These are phyloP conservation scores for Podochytrium sp. DNA, from an alignment of 192 early-diverging fungal genomes.

Conservation along the genomic window DNA sequence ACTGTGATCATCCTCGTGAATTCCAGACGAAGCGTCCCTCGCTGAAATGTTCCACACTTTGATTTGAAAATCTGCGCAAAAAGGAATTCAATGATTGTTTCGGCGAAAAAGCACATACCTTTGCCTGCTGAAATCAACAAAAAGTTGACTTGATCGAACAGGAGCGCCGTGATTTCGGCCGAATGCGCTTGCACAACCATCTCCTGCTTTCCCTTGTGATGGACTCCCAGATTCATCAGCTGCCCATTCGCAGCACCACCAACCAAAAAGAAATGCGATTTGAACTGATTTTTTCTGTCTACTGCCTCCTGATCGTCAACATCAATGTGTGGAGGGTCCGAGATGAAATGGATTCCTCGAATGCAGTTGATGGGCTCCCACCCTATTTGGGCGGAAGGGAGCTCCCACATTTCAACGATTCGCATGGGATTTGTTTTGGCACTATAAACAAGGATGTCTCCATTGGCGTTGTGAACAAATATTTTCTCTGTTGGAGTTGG, in stretches of 20 bases:
- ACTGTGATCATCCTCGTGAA: too few relatives aligned
- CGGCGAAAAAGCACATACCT: constrained; percentile 9
- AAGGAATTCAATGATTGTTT: background rate
- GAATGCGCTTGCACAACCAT: constrained; percentile 40
- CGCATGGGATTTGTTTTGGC: constrained; percentile 40
- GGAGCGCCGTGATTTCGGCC: constrained; percentile 11
- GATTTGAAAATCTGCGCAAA: constrained; percentile 10
- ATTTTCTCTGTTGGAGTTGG: constrained; percentile 22
- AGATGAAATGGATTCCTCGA: constrained; percentile 10
- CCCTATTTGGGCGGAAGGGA: background rate
- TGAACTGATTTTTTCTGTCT: constrained; percentile 1
- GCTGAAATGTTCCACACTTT: constrained; percentile 37
- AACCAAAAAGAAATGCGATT: constrained; percentile 22
- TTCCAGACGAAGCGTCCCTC: too few relatives aligned
- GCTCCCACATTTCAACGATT: constrained; percentile 32
- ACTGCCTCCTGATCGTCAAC: constrained; percentile 13
- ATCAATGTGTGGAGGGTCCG: constrained; percentile 1
- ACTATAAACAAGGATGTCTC: constrained; percentile 31
- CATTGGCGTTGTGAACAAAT: constrained; percentile 28
- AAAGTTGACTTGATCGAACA: constrained; percentile 27
- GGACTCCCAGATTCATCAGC: constrained; percentile 7
- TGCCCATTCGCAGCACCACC: constrained; percentile 37
- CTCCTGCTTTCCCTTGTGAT: constrained; percentile 13
- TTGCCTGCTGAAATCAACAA: constrained; percentile 32
- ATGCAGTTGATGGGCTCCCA: constrained; percentile 26